Percentiles rank a stretch among this genome's conserved stretches.
phyloP scores from a whole-genome alignment of 805 yeast genomes.

The Teunomyces pallodes region DNA sequence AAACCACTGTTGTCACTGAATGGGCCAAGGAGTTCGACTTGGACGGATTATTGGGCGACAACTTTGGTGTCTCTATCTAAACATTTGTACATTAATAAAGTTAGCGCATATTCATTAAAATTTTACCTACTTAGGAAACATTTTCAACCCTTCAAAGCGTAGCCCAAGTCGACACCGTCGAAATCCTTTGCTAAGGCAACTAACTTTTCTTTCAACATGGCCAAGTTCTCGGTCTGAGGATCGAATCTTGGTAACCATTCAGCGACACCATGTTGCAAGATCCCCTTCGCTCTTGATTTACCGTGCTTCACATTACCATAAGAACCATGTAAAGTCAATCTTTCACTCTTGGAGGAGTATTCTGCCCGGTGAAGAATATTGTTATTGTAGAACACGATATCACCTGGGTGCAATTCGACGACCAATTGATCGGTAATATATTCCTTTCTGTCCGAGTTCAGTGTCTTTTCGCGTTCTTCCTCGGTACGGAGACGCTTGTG shows the following conservation, averaged over 20 bases:
- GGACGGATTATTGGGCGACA: slow-evolving; percentile 67
- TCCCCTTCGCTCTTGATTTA: slow-evolving; percentile 44
- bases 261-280: slow-evolving; percentile 53
- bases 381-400: slow-evolving; percentile 48
- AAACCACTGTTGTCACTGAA: slow-evolving; percentile 75
- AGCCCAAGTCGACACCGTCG: slow-evolving; percentile 34
- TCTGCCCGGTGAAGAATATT: slow-evolving; percentile 50
- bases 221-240: slow-evolving; percentile 29
- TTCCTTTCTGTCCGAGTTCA: slow-evolving; percentile 30
- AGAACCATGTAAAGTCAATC: slow-evolving; percentile 51
- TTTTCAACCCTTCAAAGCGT: slow-evolving; percentile 34
- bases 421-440: slow-evolving; percentile 37
- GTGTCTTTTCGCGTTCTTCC: slow-evolving; percentile 42
- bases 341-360: slow-evolving; percentile 34
- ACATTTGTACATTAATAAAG: background rate
- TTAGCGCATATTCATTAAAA: background rate
- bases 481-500: slow-evolving; percentile 45
- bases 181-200: slow-evolving; percentile 27
- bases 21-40: slow-evolving; percentile 96
- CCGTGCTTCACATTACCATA: slow-evolving; percentile 46
- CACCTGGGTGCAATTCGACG: slow-evolving; percentile 48
- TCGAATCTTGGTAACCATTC: slow-evolving; percentile 42
- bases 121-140: background rate
- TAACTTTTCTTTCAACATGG: slow-evolving; percentile 27
- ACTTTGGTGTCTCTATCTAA: slow-evolving; percentile 31